phyloP scores from a whole-genome alignment of 768 basidiomycete genomes.

The Trametes elegans region DNA sequence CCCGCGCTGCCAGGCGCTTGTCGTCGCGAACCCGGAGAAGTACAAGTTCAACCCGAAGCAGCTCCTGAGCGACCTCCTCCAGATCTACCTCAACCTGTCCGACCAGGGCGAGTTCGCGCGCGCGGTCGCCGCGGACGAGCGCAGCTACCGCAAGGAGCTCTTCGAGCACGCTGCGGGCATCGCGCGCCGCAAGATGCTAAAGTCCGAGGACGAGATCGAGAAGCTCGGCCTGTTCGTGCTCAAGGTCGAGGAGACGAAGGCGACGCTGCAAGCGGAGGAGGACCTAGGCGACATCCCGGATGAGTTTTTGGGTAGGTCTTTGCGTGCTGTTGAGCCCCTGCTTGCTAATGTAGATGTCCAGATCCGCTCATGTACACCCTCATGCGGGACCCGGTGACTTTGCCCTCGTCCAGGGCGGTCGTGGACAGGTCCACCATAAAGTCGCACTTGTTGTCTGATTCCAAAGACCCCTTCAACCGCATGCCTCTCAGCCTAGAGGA shows the following conservation, averaged over 20 bases:
- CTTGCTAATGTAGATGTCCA: slow-evolving; percentile 29
- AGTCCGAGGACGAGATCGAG: slow-evolving; percentile 74
- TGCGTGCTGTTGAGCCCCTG: slow-evolving; percentile 9
- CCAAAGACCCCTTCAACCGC: slow-evolving; percentile 95
- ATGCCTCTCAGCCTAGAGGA: slow-evolving; percentile 77
- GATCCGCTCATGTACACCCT: slow-evolving; percentile 89
- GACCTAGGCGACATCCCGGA: slow-evolving; percentile 93
- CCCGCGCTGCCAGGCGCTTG: slow-evolving; percentile 82
- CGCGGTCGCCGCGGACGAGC: slow-evolving; percentile 90
- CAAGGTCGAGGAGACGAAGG: slow-evolving; percentile 82
- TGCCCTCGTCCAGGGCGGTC: slow-evolving; percentile 78
- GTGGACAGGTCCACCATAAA: slow-evolving; percentile 94
- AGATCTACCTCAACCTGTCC: slow-evolving; percentile 88
- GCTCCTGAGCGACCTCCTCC: slow-evolving; percentile 81
- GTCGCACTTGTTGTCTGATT: slow-evolving; percentile 87
- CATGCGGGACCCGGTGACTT: slow-evolving; percentile 92
- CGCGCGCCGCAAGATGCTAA: slow-evolving; percentile 59
- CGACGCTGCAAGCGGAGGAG: slow-evolving; percentile 82
- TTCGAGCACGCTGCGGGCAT: slow-evolving; percentile 79
- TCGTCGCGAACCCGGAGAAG: slow-evolving; percentile 83
- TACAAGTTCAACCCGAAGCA: slow-evolving; percentile 84
- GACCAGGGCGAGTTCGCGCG: slow-evolving; percentile 74
- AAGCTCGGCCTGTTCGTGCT: slow-evolving; percentile 66
- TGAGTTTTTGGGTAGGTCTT: slow-evolving; percentile 79
- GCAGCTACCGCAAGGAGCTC: slow-evolving; percentile 82